These are phyloP conservation scores for Vararia minispora DNA, from an alignment of 768 basidiomycete genomes.

Conservation along the genomic window DNA sequence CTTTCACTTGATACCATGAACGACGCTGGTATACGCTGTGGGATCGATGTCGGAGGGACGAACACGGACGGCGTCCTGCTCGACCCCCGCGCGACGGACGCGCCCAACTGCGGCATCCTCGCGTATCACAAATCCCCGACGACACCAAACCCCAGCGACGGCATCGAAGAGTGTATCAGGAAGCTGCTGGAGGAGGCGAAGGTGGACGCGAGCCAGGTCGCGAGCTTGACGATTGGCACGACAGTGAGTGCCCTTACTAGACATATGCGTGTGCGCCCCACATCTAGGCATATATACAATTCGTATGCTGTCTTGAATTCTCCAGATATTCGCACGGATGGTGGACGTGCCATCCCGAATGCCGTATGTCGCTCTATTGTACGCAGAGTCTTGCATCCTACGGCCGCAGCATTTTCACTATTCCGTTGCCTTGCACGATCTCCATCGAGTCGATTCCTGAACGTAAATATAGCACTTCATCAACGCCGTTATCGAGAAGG, in stretches of 20 bases:
- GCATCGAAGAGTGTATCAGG: constrained; percentile 42
- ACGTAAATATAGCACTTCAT: constrained; percentile 9
- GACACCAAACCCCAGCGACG: constrained; percentile 44
- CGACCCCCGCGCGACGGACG: constrained; percentile 19
- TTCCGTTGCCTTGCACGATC: no score
- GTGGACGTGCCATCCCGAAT: no score
- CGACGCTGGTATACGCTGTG: constrained; percentile 19
- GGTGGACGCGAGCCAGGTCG: no score
- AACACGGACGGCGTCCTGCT: constrained; percentile 32
- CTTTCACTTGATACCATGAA: background rate
- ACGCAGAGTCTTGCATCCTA: no score
- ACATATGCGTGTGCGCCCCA: no score
- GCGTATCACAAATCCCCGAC: constrained; percentile 38
- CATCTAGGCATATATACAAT: no score
- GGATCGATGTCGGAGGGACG: constrained; percentile 18
- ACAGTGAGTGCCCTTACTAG: constrained; percentile 42
- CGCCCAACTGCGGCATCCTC: constrained; percentile 26
- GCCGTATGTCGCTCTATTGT: no score
- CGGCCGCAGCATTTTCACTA: no score
- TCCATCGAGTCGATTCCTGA: no score
- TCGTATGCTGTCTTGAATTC: no score
- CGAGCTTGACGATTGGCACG: constrained; percentile 13
- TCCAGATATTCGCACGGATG: no score
- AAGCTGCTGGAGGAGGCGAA: constrained; percentile 24
- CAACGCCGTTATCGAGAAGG: constrained; percentile 47